phyloP scores from a whole-genome alignment of 192 early-diverging fungal genomes.

The Jimgerdemannia lactiflua region DNA sequence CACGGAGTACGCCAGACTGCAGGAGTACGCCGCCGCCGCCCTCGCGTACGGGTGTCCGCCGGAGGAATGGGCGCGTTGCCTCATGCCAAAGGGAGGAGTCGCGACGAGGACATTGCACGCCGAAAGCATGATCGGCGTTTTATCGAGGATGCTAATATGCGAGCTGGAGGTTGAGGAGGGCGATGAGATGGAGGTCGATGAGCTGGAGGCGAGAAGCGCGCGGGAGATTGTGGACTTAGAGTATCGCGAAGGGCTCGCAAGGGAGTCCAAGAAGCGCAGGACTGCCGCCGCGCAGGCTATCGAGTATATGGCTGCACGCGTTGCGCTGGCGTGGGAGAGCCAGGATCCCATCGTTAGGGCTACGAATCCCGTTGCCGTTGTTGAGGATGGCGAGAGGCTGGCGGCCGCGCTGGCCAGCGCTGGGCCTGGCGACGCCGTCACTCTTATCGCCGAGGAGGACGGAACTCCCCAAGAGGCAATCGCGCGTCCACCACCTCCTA shows the following conservation, averaged over 20 bases:
- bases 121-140: constrained; percentile 4
- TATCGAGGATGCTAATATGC: constrained; percentile 8
- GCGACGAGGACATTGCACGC: background rate
- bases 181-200: background rate
- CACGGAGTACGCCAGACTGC: background rate
- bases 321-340: background rate
- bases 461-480: background rate
- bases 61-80: background rate
- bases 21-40: constrained; percentile 7
- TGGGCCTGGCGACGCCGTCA: background rate
- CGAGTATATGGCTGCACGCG: constrained; percentile 6
- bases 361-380: background rate
- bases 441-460: background rate
- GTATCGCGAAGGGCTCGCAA: constrained; percentile 1
- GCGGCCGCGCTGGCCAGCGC: background rate
- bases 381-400: background rate
- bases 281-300: constrained; percentile 11
- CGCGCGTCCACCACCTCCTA: background rate
- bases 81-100: background rate
- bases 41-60: constrained; percentile 8
- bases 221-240: background rate
- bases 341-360: background rate
- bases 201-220: background rate
- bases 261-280: constrained; percentile 5
- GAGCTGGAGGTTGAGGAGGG: constrained; percentile 5